Percentiles rank a stretch among this genome's conserved stretches.
These are phyloP conservation scores for Cucurbita moschata DNA, from an alignment of 306 rosid genomes.

Conservation along the genomic window DNA sequence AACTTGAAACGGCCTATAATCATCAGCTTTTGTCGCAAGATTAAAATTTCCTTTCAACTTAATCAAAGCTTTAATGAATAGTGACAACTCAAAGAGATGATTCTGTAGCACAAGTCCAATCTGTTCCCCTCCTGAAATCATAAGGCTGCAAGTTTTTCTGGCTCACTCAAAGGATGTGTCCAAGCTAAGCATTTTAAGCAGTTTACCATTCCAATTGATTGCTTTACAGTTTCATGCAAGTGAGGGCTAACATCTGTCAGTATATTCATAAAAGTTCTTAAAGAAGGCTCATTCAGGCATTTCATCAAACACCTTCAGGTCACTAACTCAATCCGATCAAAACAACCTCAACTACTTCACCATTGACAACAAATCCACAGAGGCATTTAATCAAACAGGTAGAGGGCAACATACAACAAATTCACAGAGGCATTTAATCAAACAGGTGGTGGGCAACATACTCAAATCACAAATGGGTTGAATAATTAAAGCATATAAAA, in stretches of 20 bases:
- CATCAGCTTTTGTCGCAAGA: constrained; percentile 17
- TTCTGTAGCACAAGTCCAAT: constrained; percentile 14
- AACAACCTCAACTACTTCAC: neutral
- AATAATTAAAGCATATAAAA: too few relatives aligned
- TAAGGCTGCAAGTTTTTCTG: constrained; percentile 8
- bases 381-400: neutral
- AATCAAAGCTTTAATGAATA: constrained; percentile 14
- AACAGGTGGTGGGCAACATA: too few relatives aligned
- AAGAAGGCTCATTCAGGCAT: neutral
- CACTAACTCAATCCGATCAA: neutral
- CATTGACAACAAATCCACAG: neutral
- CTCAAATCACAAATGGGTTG: too few relatives aligned
- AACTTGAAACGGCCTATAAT: constrained; percentile 9
- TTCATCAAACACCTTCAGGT: neutral
- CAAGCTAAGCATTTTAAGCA: neutral
- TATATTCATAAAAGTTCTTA: neutral
- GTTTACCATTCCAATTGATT: neutral
- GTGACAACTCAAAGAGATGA: constrained; percentile 18
- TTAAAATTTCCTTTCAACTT: constrained; percentile 16
- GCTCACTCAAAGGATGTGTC: neutral
- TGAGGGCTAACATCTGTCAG: neutral
- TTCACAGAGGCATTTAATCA: too few relatives aligned
- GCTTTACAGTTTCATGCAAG: neutral
- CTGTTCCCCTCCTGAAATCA: constrained; percentile 5
- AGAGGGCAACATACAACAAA: neutral